These are phyloP conservation scores for Globisporangium polare DNA, from an alignment of 352 stramenopile species.

Conservation along the genomic window DNA sequence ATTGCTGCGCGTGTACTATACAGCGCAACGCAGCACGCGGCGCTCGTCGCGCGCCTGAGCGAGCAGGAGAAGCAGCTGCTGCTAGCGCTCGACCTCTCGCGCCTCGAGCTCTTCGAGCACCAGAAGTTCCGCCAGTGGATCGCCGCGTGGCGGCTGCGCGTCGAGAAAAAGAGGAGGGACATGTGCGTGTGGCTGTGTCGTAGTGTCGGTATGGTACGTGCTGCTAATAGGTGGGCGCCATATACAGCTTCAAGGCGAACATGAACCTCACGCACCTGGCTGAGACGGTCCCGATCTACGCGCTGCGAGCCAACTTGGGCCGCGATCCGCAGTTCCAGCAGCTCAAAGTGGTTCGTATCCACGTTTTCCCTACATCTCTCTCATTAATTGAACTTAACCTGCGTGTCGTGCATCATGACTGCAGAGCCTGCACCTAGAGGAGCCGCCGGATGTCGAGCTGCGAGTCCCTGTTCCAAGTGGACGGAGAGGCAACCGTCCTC, in stretches of 20 bases:
- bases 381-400: not conserved
- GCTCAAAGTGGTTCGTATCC: slow-evolving; percentile 7
- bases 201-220: not conserved
- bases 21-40: slow-evolving; percentile 12
- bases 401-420: not conserved
- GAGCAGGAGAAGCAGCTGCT: slow-evolving; percentile 21
- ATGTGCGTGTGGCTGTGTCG: not conserved
- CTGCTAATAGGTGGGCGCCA: not conserved
- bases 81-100: slow-evolving; percentile 24
- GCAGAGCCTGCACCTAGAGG: slow-evolving; percentile 6
- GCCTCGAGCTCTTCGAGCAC: slow-evolving; percentile 25
- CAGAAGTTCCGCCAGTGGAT: slow-evolving; percentile 22
- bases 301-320: slow-evolving; percentile 1
- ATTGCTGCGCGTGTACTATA: too few species aligned
- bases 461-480: not conserved
- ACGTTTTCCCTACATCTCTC: not conserved
- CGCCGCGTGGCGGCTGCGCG: slow-evolving; percentile 11
- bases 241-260: slow-evolving; percentile 5
- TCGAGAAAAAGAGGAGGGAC: slow-evolving; percentile 10
- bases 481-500: not conserved
- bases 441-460: not conserved
- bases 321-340: slow-evolving; percentile 3
- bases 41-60: slow-evolving; percentile 12
- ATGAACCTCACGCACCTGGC: not conserved
- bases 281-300: slow-evolving; percentile 10